A percentile compares a stretch with the other conserved stretches of the same genome.
These are phyloP conservation scores for Kwoniella newhampshirensis DNA, from an alignment of 768 basidiomycete genomes.

Conservation along the genomic window DNA sequence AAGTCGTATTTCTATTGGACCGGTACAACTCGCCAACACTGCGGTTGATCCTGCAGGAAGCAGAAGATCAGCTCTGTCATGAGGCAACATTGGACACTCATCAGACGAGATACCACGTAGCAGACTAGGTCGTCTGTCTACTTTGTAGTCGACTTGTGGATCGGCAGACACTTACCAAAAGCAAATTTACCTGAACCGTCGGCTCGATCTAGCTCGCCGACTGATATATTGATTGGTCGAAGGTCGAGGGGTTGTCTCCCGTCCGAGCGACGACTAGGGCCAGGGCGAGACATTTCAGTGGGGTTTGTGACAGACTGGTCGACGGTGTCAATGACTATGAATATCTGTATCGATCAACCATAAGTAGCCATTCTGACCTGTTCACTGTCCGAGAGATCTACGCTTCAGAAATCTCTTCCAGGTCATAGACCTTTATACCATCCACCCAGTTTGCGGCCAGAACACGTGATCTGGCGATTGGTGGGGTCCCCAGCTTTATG, in stretches of 20 bases:
- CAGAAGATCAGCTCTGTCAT: not conserved
- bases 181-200: conserved; percentile 55
- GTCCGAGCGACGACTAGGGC: conserved; percentile 31
- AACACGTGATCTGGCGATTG: too few species aligned
- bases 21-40: conserved; percentile 52
- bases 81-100: not conserved
- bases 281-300: conserved; percentile 7
- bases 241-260: conserved; percentile 36
- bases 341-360: too few species aligned
- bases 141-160: not conserved
- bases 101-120: too few species aligned
- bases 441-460: too few species aligned
- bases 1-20: conserved; percentile 55
- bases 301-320: too few species aligned
- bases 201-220: conserved; percentile 51
- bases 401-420: too few species aligned
- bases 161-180: conserved; percentile 40
- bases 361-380: too few species aligned
- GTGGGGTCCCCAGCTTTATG: too few species aligned
- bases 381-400: too few species aligned
- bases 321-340: too few species aligned
- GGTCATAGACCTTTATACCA: too few species aligned
- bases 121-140: not conserved
- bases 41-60: conserved; percentile 45
- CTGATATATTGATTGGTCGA: conserved; percentile 38